Conservation (phyloP, 305 asterid species). For the Striga hermonthica region DNA sequence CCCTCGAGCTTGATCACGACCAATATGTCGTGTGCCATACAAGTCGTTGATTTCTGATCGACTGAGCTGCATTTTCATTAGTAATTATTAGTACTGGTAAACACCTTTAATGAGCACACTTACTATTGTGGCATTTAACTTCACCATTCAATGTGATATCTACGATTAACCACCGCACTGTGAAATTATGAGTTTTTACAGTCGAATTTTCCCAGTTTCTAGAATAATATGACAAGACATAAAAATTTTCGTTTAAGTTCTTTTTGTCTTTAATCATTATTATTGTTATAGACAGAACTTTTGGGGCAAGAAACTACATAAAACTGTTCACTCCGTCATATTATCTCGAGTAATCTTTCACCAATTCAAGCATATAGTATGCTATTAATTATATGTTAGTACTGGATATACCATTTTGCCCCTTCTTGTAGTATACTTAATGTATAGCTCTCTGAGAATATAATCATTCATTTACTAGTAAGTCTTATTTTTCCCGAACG, state of each 20-base stretch:
- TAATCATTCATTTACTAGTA: not conserved
- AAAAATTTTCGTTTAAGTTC: not conserved
- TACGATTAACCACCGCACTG: too few species aligned
- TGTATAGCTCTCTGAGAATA: not conserved
- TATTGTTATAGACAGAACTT: not conserved
- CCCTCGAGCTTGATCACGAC: slow-evolving; percentile 83
- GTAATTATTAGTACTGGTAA: slow-evolving; percentile 7
- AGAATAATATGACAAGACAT: not conserved
- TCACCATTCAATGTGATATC: slow-evolving; percentile 1
- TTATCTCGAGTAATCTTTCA: not conserved
- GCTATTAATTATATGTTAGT: not conserved
- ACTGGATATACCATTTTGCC: not conserved
- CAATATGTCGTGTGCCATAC: slow-evolving; percentile 88
- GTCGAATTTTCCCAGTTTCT: not conserved
- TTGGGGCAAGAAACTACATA: not conserved
- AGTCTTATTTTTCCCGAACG: not conserved
- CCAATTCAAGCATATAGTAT: not conserved
- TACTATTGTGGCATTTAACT: slow-evolving; percentile 4
- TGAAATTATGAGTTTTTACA: too few species aligned
- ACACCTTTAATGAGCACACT: slow-evolving; percentile 12
- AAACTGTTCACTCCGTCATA: not conserved
- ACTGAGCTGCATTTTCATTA: slow-evolving; percentile 58
- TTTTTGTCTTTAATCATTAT: not conserved
- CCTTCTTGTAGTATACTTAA: not conserved
- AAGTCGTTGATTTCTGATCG: slow-evolving; percentile 67